phyloP scores from a whole-genome alignment of 352 stramenopile species.

The Phytopythium ostracodes region DNA sequence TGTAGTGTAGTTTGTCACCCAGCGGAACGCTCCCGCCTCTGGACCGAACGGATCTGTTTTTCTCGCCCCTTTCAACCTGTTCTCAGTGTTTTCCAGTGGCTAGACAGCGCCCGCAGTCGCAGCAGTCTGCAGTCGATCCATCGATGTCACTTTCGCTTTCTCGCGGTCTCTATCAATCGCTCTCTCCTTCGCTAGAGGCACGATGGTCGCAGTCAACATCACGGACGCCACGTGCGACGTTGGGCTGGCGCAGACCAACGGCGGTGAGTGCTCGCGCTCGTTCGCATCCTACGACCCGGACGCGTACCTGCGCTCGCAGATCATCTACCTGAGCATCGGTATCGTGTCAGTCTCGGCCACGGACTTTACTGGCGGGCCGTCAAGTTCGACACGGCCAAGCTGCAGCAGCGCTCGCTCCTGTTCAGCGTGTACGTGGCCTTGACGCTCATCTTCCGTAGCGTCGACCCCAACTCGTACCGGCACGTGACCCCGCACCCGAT shows the following conservation, averaged over 20 bases:
- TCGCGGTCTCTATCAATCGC: too few relatives aligned
- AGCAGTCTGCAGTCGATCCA: too few relatives aligned
- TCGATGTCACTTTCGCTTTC: constrained; percentile 4
- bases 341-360: constrained; percentile 15
- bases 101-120: too few relatives aligned
- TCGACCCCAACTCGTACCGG: constrained; percentile 27
- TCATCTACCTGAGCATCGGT: constrained; percentile 21
- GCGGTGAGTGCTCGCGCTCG: constrained; percentile 15
- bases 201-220: constrained; percentile 19
- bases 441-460: constrained; percentile 24
- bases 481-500: constrained; percentile 27
- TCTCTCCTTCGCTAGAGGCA: too few relatives aligned
- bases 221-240: constrained; percentile 24
- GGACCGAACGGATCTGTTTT: neutral
- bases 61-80: neutral
- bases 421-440: constrained; percentile 27
- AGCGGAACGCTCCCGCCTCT: neutral
- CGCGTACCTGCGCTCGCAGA: constrained; percentile 19
- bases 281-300: constrained; percentile 19
- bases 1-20: neutral
- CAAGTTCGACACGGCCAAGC: constrained; percentile 15
- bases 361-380: constrained; percentile 19
- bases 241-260: constrained; percentile 17
- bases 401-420: constrained; percentile 28
- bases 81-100: too few relatives aligned